Evolutionary conservation across 805 yeast genomes (phyloP).

Genomic region (Wickerhamomyces hampshirensis): DNA sequence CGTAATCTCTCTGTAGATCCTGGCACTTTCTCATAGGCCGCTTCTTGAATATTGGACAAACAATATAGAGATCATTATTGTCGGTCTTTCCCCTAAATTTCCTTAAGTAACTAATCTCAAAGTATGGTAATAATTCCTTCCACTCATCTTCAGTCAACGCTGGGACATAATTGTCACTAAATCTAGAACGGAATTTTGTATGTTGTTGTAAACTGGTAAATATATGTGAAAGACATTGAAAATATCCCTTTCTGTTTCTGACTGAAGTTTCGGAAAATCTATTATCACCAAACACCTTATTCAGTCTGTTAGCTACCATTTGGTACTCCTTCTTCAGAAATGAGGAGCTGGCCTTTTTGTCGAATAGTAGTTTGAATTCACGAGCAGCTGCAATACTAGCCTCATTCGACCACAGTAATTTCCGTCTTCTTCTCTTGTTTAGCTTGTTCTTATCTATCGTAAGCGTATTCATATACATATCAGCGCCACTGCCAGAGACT

Average conservation of each 20-base stretch:
- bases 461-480: no score
- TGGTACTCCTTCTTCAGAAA: constrained; percentile 15
- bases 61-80: constrained; percentile 12
- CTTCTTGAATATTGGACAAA: constrained; percentile 12
- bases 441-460: no score
- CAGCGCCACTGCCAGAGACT: no score
- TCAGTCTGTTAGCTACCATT: constrained; percentile 9
- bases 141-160: constrained; percentile 8
- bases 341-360: constrained; percentile 11
- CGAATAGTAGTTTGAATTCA: constrained; percentile 10
- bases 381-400: constrained; percentile 12
- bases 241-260: constrained; percentile 15
- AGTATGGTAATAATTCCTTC: constrained; percentile 5
- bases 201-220: constrained; percentile 8
- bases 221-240: constrained; percentile 14
- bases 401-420: constrained; percentile 13
- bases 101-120: constrained; percentile 14
- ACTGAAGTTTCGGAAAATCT: constrained; percentile 13
- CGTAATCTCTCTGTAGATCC: no score
- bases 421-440: constrained; percentile 6
- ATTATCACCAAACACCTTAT: constrained; percentile 4
- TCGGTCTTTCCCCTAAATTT: constrained; percentile 12
- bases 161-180: constrained; percentile 8
- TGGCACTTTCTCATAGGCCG: constrained; percentile 7
- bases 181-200: constrained; percentile 1